Base-by-base conservation (phyloP, 163 green algal genomes). In the Chlorella variabilis region DNA sequence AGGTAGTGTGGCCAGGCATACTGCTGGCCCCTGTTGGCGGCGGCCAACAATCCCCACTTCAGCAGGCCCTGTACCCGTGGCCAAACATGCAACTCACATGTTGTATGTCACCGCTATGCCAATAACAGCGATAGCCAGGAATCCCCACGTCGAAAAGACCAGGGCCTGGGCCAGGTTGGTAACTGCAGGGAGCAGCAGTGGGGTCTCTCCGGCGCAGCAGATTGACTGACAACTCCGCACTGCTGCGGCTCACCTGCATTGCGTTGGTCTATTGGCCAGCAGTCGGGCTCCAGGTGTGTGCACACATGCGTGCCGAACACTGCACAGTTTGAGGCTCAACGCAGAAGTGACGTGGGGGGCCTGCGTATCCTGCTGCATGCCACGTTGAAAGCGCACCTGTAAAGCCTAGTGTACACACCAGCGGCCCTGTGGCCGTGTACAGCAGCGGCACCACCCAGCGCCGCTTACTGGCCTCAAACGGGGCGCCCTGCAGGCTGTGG, bases 391-490 rank as follows among this genome's bases (percentile, higher is more conserved):
- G n/a, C n/a, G n/a, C 58, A 74, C 75, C 65, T 51, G 77, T n/a
- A 17, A 84, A 29, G 4, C 25, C 65, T 29, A 85, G 63, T 25
- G 75, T 51, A 1, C 29, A 8, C 29, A 83, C 41, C 3, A 88
- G 69, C 23, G 84, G 78, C 25, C 42, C 29, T 4, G 84, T 88
- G 41, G 33, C 38, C 9, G 63, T n/a, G 48, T 89, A 85, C 38
- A 89, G 67, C 21, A 87, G 70, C 11, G 71, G 59, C 38, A 48
- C 48, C 33, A 89, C 85, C 27, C 33, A 65, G 15, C 67, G 58
- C 36, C 85, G 68, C 42, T 89, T 89, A 29, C 27, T 70, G 51
- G 48, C 70, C 56, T 89, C 85, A 27, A 89, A 87, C 6, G 85
- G 85, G 0, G 74, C 70, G 23, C 81, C 82, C 13, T 63, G 42